phyloP scores from a whole-genome alignment of 345 rosid genomes.

The Alliaria petiolata region DNA sequence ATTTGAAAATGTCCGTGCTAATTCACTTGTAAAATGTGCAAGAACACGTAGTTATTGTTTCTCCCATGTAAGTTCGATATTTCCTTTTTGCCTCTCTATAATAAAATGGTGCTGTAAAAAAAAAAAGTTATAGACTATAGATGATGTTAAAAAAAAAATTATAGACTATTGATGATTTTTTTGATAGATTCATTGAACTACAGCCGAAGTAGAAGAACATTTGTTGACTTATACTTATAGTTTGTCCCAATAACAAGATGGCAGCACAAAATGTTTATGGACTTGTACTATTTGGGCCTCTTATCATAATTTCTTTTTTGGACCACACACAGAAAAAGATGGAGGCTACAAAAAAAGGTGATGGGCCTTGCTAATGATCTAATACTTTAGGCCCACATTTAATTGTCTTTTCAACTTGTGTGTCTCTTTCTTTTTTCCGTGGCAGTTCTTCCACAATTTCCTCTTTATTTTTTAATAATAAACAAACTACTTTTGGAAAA shows the following conservation, averaged over 20 bases:
- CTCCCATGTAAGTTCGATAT: no score
- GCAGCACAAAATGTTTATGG: not conserved
- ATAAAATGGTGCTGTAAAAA: no score
- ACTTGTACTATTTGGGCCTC: not conserved
- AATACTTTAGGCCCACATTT: not conserved
- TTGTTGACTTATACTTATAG: not conserved
- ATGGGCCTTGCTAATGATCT: not conserved
- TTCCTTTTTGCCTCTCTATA: no score
- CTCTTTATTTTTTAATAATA: no score
- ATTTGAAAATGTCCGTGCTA: no score
- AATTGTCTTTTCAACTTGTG: not conserved
- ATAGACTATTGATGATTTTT: no score
- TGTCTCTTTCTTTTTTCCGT: not conserved
- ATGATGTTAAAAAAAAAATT: no score
- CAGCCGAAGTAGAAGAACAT: not conserved
- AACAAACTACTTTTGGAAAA: no score
- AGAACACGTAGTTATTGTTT: no score
- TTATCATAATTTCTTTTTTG: not conserved
- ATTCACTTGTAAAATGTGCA: no score
- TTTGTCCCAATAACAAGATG: not conserved
- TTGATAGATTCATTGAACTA: no score
- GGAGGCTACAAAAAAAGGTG: not conserved
- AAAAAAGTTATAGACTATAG: no score
- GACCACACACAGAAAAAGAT: not conserved
- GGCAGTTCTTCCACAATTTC: not conserved